Conservation (phyloP, 306 rosid species). For the Citrullus amarus region DNA sequence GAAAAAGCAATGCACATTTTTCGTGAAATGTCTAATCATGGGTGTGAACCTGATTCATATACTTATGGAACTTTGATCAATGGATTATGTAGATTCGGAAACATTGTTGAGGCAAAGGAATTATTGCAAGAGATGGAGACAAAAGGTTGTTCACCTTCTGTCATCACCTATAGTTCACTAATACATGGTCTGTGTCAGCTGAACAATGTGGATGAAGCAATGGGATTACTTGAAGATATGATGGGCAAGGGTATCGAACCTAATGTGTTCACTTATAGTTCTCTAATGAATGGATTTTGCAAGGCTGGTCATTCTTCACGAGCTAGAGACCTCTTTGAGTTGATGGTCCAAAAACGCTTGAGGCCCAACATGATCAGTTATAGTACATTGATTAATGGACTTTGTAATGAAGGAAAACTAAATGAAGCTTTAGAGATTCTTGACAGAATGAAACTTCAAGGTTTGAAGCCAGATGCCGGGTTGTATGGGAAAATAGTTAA, state of each 20-base stretch:
- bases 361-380: slow-evolving; percentile 71
- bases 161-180: slow-evolving; percentile 66
- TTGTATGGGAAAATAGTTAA: slow-evolving; percentile 55
- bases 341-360: slow-evolving; percentile 40
- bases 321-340: slow-evolving; percentile 54
- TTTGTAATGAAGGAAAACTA: slow-evolving; percentile 64
- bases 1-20: slow-evolving; percentile 59
- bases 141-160: slow-evolving; percentile 52
- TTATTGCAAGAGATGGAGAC: slow-evolving; percentile 60
- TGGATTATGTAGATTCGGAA: slow-evolving; percentile 61
- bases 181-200: slow-evolving; percentile 69
- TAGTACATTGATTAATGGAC: slow-evolving; percentile 59
- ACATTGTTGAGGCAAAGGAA: slow-evolving; percentile 49
- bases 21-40: slow-evolving; percentile 62
- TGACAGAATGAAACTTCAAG: slow-evolving; percentile 89
- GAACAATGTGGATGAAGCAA: slow-evolving; percentile 52
- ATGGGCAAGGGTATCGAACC: slow-evolving; percentile 38
- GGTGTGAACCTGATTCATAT: slow-evolving; percentile 73
- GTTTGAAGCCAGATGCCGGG: slow-evolving; percentile 78
- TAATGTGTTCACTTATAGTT: slow-evolving; percentile 75
- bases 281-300: slow-evolving; percentile 74
- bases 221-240: slow-evolving; percentile 60
- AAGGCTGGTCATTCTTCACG: slow-evolving; percentile 52
- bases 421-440: slow-evolving; percentile 66
- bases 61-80: slow-evolving; percentile 84